phyloP scores from a whole-genome alignment of 2,329 filamentous ascomycete species.

The Cladobotryum protrusum region DNA sequence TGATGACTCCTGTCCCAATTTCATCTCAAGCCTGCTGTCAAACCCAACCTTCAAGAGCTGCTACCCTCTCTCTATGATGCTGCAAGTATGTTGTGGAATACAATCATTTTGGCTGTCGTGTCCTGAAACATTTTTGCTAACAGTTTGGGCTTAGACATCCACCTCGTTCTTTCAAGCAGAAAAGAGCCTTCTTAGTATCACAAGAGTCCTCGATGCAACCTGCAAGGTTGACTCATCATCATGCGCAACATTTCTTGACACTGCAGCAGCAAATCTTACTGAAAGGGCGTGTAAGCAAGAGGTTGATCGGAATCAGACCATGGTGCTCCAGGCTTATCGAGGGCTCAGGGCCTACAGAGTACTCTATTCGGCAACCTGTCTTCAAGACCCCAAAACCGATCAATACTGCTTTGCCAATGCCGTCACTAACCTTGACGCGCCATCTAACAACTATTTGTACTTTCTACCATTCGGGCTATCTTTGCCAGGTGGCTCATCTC shows the following conservation, averaged over 20 bases:
- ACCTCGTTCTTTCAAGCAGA: conserved; percentile 75
- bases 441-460: conserved; percentile 75
- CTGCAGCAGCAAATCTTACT: conserved; percentile 60
- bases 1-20: conserved; percentile 51
- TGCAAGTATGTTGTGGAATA: conserved; percentile 54
- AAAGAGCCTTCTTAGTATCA: conserved; percentile 64
- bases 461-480: conserved; percentile 72
- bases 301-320: conserved; percentile 57
- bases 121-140: conserved; percentile 14
- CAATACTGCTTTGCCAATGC: conserved; percentile 81
- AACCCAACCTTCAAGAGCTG: conserved; percentile 65
- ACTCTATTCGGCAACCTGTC: conserved; percentile 74
- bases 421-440: conserved; percentile 65
- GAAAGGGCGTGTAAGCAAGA: conserved; percentile 65
- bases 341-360: conserved; percentile 72
- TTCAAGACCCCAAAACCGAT: conserved; percentile 57
- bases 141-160: conserved; percentile 55
- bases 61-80: conserved; percentile 75
- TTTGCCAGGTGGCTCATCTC: conserved; percentile 60
- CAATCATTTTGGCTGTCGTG: background rate
- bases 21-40: conserved; percentile 62
- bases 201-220: conserved; percentile 69
- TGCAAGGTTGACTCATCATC: conserved; percentile 61
- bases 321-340: conserved; percentile 67
- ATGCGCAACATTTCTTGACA: conserved; percentile 61